phyloP scores from a whole-genome alignment of 345 rosid species.

The Jatropha curcas region DNA sequence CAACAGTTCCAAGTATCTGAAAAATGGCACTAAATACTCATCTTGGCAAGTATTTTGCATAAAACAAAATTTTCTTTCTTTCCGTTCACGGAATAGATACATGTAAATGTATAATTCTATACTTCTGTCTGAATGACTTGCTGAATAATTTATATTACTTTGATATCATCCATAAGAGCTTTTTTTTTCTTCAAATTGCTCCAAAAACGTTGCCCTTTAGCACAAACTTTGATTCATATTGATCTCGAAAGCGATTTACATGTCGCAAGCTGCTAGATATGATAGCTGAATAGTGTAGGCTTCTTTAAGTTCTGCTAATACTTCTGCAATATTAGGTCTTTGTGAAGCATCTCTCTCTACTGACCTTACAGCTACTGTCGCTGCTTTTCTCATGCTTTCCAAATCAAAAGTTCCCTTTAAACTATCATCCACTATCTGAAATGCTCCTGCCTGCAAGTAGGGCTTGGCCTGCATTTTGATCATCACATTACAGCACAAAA shows the following conservation, averaged over 20 bases:
- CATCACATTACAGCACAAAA: neutral
- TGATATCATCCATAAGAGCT: neutral
- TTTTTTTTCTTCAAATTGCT: neutral
- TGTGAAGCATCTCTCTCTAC: conserved; percentile 79
- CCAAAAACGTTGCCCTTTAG: neutral
- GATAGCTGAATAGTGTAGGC: conserved; percentile 77
- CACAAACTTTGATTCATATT: neutral
- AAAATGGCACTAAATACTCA: too few species aligned
- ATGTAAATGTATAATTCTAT: neutral
- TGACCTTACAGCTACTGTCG: conserved; percentile 56
- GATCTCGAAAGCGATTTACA: conserved; percentile 29
- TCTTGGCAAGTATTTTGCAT: neutral
- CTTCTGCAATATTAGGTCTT: conserved; percentile 64
- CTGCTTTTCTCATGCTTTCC: conserved; percentile 71
- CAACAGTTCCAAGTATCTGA: too few species aligned
- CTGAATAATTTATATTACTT: conserved; percentile 11
- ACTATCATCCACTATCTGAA: conserved; percentile 74
- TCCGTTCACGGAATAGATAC: conserved; percentile 1
- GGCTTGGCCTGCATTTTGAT: conserved; percentile 72
- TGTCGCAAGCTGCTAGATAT: conserved; percentile 60
- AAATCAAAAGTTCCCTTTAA: conserved; percentile 59
- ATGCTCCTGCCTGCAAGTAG: conserved; percentile 84
- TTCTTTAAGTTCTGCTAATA: conserved; percentile 71
- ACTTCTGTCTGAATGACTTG: neutral
- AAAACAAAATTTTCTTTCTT: conserved; percentile 2